A percentile compares a stretch with the other conserved stretches of the same genome.
These are phyloP conservation scores for Marvania coccoides DNA, from an alignment of 139 green algal genomes.

Conservation along the genomic window DNA sequence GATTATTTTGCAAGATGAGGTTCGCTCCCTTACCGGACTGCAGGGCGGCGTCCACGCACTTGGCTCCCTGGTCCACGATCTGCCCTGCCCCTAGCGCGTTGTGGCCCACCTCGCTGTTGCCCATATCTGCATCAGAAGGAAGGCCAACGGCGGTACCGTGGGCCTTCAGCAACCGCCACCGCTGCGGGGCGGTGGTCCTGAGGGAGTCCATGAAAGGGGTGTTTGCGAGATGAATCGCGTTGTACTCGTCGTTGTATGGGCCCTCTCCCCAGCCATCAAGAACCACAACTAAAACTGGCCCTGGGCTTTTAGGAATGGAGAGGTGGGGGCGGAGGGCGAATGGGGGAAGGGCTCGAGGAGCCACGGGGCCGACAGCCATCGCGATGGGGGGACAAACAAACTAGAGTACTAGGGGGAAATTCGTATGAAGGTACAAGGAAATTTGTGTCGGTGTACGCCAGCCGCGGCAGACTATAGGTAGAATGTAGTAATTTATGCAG, in stretches of 20 bases:
- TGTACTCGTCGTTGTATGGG: neutral
- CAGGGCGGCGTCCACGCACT: conserved; percentile 80
- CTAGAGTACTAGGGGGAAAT: too few relatives aligned
- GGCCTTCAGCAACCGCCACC: conserved; percentile 66
- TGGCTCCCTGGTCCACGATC: conserved; percentile 81
- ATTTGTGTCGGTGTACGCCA: too few relatives aligned
- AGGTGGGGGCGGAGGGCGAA: neutral
- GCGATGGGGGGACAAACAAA: too few relatives aligned
- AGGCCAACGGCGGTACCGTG: conserved; percentile 89
- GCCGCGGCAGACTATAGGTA: too few relatives aligned
- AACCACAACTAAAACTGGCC: conserved; percentile 1
- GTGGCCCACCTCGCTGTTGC: conserved; percentile 76
- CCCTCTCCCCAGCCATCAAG: conserved; percentile 21
- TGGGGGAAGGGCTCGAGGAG: too few relatives aligned
- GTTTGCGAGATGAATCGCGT: conserved; percentile 32
- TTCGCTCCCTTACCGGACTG: conserved; percentile 25
- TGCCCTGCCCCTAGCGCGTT: conserved; percentile 90
- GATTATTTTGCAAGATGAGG: too few relatives aligned
- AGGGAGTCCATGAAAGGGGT: conserved; percentile 65
- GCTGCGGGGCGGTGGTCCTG: conserved; percentile 8
- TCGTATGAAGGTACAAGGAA: too few relatives aligned
- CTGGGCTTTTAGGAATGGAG: neutral
- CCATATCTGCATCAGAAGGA: conserved; percentile 89
- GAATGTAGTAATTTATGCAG: too few relatives aligned
- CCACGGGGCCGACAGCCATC: too few relatives aligned